Percentiles rank a stretch among this genome's conserved stretches.
Evolutionary conservation across 768 basidiomycete genomes (phyloP).

Genomic region (Russula sp.): DNA sequence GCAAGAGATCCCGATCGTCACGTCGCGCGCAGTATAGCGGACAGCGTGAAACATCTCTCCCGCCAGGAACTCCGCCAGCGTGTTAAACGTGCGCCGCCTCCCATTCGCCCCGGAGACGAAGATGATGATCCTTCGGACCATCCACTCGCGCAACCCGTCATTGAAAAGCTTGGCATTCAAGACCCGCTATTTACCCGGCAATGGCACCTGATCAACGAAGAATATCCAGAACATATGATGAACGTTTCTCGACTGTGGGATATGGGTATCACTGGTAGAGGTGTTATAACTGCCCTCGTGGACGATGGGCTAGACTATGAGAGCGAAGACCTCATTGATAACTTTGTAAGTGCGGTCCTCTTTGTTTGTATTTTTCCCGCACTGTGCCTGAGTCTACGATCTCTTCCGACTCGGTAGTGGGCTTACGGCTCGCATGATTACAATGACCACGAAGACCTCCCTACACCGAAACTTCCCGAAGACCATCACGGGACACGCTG

Average conservation of each 20-base stretch:
- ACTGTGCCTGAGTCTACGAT: conserved; percentile 2
- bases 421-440: conserved; percentile 90
- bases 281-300: conserved; percentile 82
- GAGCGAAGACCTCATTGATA: conserved; percentile 79
- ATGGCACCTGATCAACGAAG: conserved; percentile 94
- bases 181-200: conserved; percentile 84
- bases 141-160: conserved; percentile 47
- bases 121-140: conserved; percentile 32
- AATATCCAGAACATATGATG: conserved; percentile 78
- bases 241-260: conserved; percentile 95
- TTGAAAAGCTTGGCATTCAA: conserved; percentile 58
- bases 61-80: conserved; percentile 67
- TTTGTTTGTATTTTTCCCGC: background rate
- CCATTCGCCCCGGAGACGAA: conserved; percentile 38
- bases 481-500: conserved; percentile 98
- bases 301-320: conserved; percentile 95
- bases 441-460: conserved; percentile 87
- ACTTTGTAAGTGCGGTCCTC: conserved; percentile 69
- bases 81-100: conserved; percentile 70
- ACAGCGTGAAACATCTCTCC: conserved; percentile 58
- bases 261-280: conserved; percentile 82
- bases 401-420: conserved; percentile 49
- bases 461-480: conserved; percentile 82
- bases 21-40: conserved; percentile 46
- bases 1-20: conserved; percentile 41